These are phyloP conservation scores for Fusarium pseudocircinatum DNA, from an alignment of 2,329 filamentous ascomycete species.

Conservation along the genomic window DNA sequence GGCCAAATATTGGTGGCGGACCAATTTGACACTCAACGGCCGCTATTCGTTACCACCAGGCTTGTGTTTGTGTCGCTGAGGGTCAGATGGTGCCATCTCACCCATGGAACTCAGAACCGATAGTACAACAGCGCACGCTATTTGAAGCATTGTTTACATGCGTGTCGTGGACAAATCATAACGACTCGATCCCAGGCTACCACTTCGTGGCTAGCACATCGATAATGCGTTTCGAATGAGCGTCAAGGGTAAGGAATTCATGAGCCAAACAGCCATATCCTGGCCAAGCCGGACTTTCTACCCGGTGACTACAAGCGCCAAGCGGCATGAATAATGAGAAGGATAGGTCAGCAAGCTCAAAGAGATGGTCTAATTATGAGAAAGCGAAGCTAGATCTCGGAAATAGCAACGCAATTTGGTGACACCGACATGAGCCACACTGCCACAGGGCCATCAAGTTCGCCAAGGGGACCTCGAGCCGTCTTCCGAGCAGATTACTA, in stretches of 20 bases:
- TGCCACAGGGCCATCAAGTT: neutral
- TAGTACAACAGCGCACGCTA: neutral
- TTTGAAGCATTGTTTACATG: conserved; percentile 3
- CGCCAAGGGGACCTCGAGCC: conserved; percentile 31
- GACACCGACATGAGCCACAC: conserved; percentile 15
- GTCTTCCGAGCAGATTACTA: conserved; percentile 22
- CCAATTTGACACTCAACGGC: conserved; percentile 19
- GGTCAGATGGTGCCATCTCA: neutral
- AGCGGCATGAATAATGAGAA: conserved; percentile 1
- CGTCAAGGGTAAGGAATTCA: neutral
- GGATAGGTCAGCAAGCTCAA: conserved; percentile 1
- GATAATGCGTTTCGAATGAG: neutral
- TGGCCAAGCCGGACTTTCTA: conserved; percentile 21
- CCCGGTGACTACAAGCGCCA: conserved; percentile 19
- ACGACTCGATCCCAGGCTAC: conserved; percentile 10
- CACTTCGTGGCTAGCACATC: conserved; percentile 21
- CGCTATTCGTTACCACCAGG: conserved; percentile 19
- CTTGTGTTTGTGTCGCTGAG: conserved; percentile 2
- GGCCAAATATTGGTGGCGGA: conserved; percentile 1
- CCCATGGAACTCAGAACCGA: neutral
- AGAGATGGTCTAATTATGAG: neutral
- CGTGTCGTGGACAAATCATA: conserved; percentile 15
- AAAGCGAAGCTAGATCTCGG: neutral
- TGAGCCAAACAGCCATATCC: neutral
- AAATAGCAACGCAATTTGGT: conserved; percentile 1